These are phyloP conservation scores for Curvularia verruculosa DNA, from an alignment of 2,329 filamentous ascomycete genomes.

Conservation along the genomic window DNA sequence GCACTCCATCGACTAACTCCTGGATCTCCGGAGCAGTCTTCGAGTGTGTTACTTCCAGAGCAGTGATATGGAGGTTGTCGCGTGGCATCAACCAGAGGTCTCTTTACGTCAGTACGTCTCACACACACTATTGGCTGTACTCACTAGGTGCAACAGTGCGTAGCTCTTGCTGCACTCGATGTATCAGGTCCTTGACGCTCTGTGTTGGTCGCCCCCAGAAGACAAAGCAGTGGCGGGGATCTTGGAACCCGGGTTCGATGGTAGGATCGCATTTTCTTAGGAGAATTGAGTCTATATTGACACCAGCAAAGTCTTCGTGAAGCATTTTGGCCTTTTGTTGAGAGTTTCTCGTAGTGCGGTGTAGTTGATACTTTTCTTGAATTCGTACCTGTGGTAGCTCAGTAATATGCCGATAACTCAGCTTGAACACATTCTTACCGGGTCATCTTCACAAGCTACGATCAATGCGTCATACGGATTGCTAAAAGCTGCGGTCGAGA, in stretches of 20 bases:
- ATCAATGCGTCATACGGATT: constrained; percentile 83
- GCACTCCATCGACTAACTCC: constrained; percentile 63
- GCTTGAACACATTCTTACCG: constrained; percentile 58
- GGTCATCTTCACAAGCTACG: constrained; percentile 66
- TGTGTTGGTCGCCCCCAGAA: constrained; percentile 86
- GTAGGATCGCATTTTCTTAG: constrained; percentile 69
- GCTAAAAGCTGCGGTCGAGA: constrained; percentile 52
- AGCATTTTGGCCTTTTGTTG: constrained; percentile 79
- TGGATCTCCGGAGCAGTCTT: constrained; percentile 72
- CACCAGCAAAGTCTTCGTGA: constrained; percentile 68
- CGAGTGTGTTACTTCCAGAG: constrained; percentile 83
- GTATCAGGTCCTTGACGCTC: constrained; percentile 71
- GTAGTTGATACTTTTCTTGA: constrained; percentile 73
- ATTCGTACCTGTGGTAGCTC: constrained; percentile 62
- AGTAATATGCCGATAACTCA: not conserved
- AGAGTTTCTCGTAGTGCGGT: constrained; percentile 75
- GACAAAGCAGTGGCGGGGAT: constrained; percentile 80
- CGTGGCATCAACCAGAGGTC: constrained; percentile 86
- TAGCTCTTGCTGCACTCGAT: constrained; percentile 71
- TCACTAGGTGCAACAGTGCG: constrained; percentile 70
- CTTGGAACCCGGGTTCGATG: constrained; percentile 71
- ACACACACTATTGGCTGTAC: constrained; percentile 32
- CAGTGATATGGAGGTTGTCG: constrained; percentile 80
- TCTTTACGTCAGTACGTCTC: constrained; percentile 43
- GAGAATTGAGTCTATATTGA: constrained; percentile 78